Percentiles rank a stretch among this genome's conserved stretches.
These are phyloP conservation scores for Amanita muscaria DNA, from an alignment of 768 basidiomycete genomes.

Conservation along the genomic window DNA sequence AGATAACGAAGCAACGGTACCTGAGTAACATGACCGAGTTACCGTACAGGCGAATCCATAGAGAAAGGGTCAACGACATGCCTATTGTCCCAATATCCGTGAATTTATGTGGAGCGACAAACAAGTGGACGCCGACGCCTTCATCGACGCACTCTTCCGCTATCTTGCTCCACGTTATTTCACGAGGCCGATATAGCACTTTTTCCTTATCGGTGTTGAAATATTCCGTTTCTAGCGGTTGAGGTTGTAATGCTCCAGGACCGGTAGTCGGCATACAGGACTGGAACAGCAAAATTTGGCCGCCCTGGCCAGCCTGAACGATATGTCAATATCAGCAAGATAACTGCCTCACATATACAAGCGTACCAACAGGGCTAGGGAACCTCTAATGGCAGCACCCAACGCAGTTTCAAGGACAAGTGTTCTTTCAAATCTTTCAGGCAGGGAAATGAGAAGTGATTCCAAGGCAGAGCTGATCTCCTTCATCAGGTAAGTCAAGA, in stretches of 20 bases:
- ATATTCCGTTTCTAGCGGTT: conserved; percentile 51
- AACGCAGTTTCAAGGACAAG: conserved; percentile 52
- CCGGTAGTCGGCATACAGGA: conserved; percentile 64
- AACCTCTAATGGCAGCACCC: conserved; percentile 67
- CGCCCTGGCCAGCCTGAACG: conserved; percentile 55
- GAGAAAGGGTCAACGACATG: conserved; percentile 18
- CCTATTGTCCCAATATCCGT: conserved; percentile 88
- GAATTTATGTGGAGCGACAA: conserved; percentile 70
- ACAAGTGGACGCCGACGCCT: conserved; percentile 86
- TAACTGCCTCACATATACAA: not conserved
- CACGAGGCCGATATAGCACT: conserved; percentile 70
- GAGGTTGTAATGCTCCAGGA: conserved; percentile 53
- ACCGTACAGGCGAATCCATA: conserved; percentile 8
- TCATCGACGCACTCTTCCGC: conserved; percentile 85
- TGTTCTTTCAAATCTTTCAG: conserved; percentile 47
- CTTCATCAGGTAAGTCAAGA: conserved; percentile 6
- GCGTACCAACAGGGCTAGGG: conserved; percentile 64
- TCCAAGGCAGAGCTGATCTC: conserved; percentile 50
- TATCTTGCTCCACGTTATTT: conserved; percentile 68
- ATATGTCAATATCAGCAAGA: not conserved
- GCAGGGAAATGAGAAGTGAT: conserved; percentile 54
- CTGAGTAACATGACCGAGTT: too few relatives aligned
- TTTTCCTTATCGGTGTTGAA: conserved; percentile 86
- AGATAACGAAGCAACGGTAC: conserved; percentile 58
- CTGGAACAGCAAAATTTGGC: conserved; percentile 69